phyloP scores from a whole-genome alignment of 2,329 filamentous ascomycete genomes.

The Penicillium janthinellum region DNA sequence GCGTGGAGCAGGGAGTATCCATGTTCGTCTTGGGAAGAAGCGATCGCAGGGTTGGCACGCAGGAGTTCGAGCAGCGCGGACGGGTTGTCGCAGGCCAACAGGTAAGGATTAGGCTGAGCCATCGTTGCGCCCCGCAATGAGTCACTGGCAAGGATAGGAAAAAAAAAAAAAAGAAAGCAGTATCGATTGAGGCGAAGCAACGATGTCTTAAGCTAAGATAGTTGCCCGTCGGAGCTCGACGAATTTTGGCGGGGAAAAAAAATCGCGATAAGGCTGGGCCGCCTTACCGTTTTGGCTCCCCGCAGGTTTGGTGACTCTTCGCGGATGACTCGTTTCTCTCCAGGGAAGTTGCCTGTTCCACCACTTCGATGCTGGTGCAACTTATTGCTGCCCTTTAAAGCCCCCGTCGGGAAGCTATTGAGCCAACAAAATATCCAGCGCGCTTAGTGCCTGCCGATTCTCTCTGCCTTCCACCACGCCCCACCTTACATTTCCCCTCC shows the following conservation, averaged over 20 bases:
- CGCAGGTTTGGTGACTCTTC: constrained; percentile 19
- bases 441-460: not conserved
- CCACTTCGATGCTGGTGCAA: not conserved
- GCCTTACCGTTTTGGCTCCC: constrained; percentile 28
- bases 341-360: not conserved
- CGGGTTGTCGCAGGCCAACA: constrained; percentile 81
- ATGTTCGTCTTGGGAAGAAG: constrained; percentile 79
- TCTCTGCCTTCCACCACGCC: not conserved
- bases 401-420: not conserved
- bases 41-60: constrained; percentile 71
- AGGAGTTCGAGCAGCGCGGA: constrained; percentile 73
- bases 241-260: constrained; percentile 8
- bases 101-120: constrained; percentile 62
- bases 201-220: not conserved
- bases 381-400: not conserved
- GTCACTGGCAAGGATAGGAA: constrained; percentile 1
- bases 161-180: not conserved
- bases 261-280: constrained; percentile 16
- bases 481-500: constrained; percentile 14
- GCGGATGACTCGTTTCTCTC: not conserved
- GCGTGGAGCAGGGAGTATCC: constrained; percentile 95
- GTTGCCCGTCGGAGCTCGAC: not conserved
- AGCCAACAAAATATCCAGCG: not conserved
- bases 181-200: not conserved
- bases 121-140: constrained; percentile 27